A percentile compares a stretch with the other conserved stretches of the same genome.
These are phyloP conservation scores for Tylopilus rubrobrunneus DNA, from an alignment of 768 basidiomycete genomes.

Conservation along the genomic window DNA sequence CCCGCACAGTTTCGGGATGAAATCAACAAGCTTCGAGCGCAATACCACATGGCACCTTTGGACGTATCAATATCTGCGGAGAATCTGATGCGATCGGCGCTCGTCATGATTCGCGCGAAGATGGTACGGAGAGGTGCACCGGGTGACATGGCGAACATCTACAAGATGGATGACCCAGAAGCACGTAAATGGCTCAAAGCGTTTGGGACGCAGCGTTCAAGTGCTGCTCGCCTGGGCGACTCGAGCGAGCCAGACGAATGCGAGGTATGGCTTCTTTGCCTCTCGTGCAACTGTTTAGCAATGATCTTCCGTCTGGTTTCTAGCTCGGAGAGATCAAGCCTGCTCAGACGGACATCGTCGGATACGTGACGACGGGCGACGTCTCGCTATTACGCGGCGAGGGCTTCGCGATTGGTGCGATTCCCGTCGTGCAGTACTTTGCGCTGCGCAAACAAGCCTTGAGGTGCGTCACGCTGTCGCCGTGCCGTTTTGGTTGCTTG, in stretches of 20 bases:
- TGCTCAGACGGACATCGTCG: constrained; percentile 51
- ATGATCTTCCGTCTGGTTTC: not conserved
- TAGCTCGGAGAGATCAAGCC: constrained; percentile 48
- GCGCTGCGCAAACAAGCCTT: constrained; percentile 49
- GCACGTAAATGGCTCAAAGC: constrained; percentile 44
- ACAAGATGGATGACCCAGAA: constrained; percentile 55
- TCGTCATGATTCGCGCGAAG: constrained; percentile 63
- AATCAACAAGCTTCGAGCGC: constrained; percentile 57
- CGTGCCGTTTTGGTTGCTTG: not conserved
- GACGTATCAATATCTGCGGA: constrained; percentile 32
- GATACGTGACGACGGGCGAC: constrained; percentile 81
- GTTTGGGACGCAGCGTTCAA: constrained; percentile 15
- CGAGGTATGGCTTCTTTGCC: constrained; percentile 23
- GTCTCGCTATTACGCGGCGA: constrained; percentile 75
- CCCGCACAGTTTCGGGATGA: constrained; percentile 45
- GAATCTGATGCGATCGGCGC: constrained; percentile 52
- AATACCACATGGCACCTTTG: constrained; percentile 46
- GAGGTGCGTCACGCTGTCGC: constrained; percentile 24
- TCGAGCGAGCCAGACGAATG: constrained; percentile 20
- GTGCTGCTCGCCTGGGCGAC: not conserved
- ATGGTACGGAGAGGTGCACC: constrained; percentile 69
- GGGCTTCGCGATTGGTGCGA: constrained; percentile 73
- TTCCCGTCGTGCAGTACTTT: constrained; percentile 54
- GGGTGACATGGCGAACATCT: constrained; percentile 71
- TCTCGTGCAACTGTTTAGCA: not conserved